Conservation (phyloP, 176 grass and related monocot genomes). For the Areca catechu region DNA sequence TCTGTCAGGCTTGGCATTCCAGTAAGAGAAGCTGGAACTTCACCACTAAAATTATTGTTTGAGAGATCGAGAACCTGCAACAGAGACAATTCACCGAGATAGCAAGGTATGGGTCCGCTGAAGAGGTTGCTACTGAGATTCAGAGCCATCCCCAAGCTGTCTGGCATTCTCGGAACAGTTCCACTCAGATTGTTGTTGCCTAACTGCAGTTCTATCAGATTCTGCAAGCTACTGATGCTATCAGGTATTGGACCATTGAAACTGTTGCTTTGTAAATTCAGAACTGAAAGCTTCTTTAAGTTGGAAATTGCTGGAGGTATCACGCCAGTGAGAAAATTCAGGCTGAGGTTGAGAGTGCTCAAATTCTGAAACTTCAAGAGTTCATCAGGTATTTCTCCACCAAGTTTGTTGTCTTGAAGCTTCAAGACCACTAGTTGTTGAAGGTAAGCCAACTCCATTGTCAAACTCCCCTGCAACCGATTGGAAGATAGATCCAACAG, state of each 20-base stretch:
- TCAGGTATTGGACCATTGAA: constrained; percentile 36
- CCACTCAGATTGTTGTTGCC: constrained; percentile 46
- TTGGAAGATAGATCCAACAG: too few relatives aligned
- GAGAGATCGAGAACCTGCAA: constrained; percentile 85
- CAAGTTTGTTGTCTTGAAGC: constrained; percentile 38
- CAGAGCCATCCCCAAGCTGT: constrained; percentile 16
- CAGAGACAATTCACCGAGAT: neutral
- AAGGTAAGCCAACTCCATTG: too few relatives aligned
- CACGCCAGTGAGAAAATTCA: constrained; percentile 35
- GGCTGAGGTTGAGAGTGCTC: constrained; percentile 56
- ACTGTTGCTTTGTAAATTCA: constrained; percentile 36
- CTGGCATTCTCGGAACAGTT: constrained; percentile 38
- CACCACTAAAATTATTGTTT: constrained; percentile 50
- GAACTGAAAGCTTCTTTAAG: constrained; percentile 23
- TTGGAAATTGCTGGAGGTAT: constrained; percentile 21
- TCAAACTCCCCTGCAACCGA: too few relatives aligned
- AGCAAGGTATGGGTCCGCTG: constrained; percentile 34
- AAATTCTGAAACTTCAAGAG: constrained; percentile 22
- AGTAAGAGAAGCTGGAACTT: constrained; percentile 19
- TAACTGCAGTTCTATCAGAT: constrained; percentile 46
- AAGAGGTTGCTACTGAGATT: constrained; percentile 62
- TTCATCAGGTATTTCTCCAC: constrained; percentile 8
- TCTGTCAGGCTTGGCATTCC: neutral
- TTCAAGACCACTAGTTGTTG: constrained; percentile 39
- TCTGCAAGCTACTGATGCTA: neutral